These are phyloP conservation scores for Panaeolus papilionaceus DNA, from an alignment of 768 basidiomycete species.

Conservation along the genomic window DNA sequence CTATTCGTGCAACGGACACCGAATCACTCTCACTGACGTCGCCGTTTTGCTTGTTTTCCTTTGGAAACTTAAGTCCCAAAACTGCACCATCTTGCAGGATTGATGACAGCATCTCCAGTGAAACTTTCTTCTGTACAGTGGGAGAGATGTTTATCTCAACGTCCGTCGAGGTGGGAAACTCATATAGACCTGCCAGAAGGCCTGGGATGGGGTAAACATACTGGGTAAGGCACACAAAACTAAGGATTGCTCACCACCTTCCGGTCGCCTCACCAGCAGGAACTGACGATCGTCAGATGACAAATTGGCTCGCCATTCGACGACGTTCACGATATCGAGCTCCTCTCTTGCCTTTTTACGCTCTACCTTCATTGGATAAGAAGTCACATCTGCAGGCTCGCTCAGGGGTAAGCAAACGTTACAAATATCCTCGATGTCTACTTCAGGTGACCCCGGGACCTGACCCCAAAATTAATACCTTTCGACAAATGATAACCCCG, in stretches of 20 bases:
- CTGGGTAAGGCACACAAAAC: conserved; percentile 19
- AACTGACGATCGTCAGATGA: conserved; percentile 59
- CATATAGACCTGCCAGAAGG: conserved; percentile 87
- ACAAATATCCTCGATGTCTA: conserved; percentile 84
- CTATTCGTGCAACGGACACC: conserved; percentile 48
- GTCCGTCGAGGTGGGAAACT: conserved; percentile 77
- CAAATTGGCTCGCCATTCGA: conserved; percentile 68
- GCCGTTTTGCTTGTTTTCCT: conserved; percentile 22
- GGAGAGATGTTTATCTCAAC: conserved; percentile 51
- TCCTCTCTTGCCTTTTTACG: conserved; percentile 88
- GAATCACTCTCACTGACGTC: conserved; percentile 19
- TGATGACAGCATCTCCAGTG: conserved; percentile 48
- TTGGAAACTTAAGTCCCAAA: conserved; percentile 9
- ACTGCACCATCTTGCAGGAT: conserved; percentile 34
- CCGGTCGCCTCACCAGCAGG: conserved; percentile 81
- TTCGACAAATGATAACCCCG: conserved; percentile 5
- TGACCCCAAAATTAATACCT: conserved; percentile 15
- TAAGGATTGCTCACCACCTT: conserved; percentile 63
- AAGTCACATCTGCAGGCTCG: conserved; percentile 52
- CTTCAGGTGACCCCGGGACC: conserved; percentile 24
- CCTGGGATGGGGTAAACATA: conserved; percentile 52
- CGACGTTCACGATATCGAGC: conserved; percentile 81
- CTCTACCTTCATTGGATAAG: conserved; percentile 88
- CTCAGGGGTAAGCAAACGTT: conserved; percentile 66
- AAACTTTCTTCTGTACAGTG: conserved; percentile 42